Evolutionary conservation across 164 flowering plant genomes (phyloP), one percentile per base, ranked within the genome.

Genomic region (Tetracentron sinense): DNA sequence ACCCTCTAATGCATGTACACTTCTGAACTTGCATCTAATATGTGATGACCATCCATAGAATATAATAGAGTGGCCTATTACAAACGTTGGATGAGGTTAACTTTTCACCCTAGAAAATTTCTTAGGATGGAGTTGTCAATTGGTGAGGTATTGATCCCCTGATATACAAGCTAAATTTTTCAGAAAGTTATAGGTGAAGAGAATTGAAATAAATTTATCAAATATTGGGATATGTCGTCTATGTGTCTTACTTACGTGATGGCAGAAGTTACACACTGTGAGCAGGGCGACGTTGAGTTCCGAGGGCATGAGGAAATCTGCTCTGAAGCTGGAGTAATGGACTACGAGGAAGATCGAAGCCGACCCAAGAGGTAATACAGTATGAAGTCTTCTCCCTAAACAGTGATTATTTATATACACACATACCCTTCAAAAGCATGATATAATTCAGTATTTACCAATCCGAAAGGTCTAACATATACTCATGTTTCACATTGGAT

Each of bases 191-290:
- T 21, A 2, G 25, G 21, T 49, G 11, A 5, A 49, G 26, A n/a
- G 48, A 27, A 52, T 58, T 26, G 51, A 58, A n/a, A 31, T 27
- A 30, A 47, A 58, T 69, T 69, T 70, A 69, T 56, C 30, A 63
- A 52, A 50, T 72, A 50, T 51, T 75, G 68, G 78, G 75, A 72
- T 82, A 78, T 87, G 77, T 81, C 72, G 95, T 89, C 90, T 94
- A 89, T 83, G 85, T 79, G 87, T 83, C 91, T 89, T 88, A 90
- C 98, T 88, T 93, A 93, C 96, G 46, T 82, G 82, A 78, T 90
- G 92, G 96, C 98, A 90, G 97, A 92, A 84, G 95, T 90, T 82
- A 74, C 89, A 80, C 77, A 82, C 89, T 89, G 82, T 87, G 66
- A 86, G 96, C 92, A 93, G 96, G 95, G 81, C 70, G 87, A 85